A percentile compares a stretch with the other conserved stretches of the same genome.
These are phyloP conservation scores for Ramichloridium luteum DNA, from an alignment of 2,329 filamentous ascomycete species.

Conservation along the genomic window DNA sequence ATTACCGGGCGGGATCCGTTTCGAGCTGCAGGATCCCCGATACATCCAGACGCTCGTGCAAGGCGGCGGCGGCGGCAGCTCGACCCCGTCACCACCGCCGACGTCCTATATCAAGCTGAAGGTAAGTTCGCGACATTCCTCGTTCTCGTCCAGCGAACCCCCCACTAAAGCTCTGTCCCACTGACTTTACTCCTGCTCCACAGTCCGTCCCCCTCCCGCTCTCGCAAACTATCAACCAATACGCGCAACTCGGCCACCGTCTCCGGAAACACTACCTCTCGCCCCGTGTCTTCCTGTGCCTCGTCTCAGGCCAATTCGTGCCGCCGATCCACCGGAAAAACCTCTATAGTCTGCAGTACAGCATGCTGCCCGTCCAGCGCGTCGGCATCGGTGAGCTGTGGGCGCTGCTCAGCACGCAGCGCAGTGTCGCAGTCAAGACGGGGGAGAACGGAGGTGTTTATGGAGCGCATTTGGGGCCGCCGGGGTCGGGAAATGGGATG, in stretches of 20 bases:
- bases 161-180: not conserved
- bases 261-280: slow-evolving; percentile 93
- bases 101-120: slow-evolving; percentile 80
- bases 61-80: no score
- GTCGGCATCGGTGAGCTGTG: slow-evolving; percentile 79
- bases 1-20: slow-evolving; percentile 79
- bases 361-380: slow-evolving; percentile 78
- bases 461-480: slow-evolving; percentile 11
- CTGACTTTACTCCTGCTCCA: slow-evolving; percentile 6
- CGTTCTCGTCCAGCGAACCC: no score
- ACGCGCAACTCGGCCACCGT: slow-evolving; percentile 85
- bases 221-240: slow-evolving; percentile 91
- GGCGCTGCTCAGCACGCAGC: slow-evolving; percentile 28
- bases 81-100: slow-evolving; percentile 33
- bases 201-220: slow-evolving; percentile 82
- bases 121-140: slow-evolving; percentile 37
- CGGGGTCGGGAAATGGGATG: slow-evolving; percentile 6
- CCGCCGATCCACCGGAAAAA: slow-evolving; percentile 91
- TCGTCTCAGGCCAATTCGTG: slow-evolving; percentile 82
- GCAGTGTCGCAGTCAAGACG: slow-evolving; percentile 2
- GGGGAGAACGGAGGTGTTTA: slow-evolving; percentile 10
- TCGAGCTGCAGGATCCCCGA: slow-evolving; percentile 75
- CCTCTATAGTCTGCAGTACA: slow-evolving; percentile 92
- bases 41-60: no score
- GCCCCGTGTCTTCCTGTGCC: slow-evolving; percentile 72